A percentile compares a stretch with the other conserved stretches of the same genome.
Evolutionary conservation across 2,329 filamentous ascomycete species (phyloP).

Genomic region (Microcera coccophila): DNA sequence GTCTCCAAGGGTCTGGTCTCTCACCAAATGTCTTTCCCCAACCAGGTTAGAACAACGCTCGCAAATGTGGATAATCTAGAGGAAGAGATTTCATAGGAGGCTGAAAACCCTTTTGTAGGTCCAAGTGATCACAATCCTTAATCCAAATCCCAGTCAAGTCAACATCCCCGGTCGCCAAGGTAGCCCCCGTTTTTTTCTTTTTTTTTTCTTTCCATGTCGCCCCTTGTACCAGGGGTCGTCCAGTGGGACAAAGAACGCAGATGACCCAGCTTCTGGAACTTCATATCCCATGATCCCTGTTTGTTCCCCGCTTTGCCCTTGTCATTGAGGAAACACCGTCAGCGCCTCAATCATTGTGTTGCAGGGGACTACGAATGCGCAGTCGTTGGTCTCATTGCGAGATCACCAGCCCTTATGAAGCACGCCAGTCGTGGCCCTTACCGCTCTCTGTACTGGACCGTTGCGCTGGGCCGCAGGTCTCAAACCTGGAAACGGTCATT

Average conservation of each 20-base stretch:
- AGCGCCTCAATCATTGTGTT: neutral
- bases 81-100: neutral
- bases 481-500: conserved; percentile 20
- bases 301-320: neutral
- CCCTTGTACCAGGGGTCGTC: neutral
- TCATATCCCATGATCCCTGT: neutral
- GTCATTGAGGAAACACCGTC: neutral
- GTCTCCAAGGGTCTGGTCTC: too few species aligned
- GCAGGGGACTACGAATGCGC: neutral
- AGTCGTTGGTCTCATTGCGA: neutral
- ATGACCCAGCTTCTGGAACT: conserved; percentile 1
- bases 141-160: neutral
- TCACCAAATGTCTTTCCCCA: too few species aligned
- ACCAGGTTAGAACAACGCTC: too few species aligned
- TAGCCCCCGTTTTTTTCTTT: too few species aligned
- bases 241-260: neutral
- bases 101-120: neutral
- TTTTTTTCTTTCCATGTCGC: too few species aligned
- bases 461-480: conserved; percentile 23
- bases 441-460: conserved; percentile 22
- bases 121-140: neutral
- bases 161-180: neutral
- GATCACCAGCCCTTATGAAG: neutral
- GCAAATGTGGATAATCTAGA: neutral
- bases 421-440: too few species aligned